Evolutionary conservation across 352 stramenopile genomes (phyloP).

Genomic region (Peronospora tabacina): DNA sequence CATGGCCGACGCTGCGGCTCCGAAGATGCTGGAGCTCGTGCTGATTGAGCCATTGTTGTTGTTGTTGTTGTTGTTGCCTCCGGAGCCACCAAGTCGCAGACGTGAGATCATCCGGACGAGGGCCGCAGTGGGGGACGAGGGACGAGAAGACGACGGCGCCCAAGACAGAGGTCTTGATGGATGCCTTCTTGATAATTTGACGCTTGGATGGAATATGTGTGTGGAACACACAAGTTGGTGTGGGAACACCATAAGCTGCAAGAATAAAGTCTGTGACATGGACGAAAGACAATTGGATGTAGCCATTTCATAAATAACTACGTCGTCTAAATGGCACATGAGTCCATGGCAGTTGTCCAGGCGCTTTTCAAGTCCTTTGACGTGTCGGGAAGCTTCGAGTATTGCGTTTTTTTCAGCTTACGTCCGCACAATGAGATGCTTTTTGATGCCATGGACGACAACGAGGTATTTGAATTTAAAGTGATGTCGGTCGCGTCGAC

Average conservation of each 20-base stretch:
- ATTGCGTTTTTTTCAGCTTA: slow-evolving; percentile 52
- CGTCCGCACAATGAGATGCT: slow-evolving; percentile 13
- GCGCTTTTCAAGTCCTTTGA: slow-evolving; percentile 26
- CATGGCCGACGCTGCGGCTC: slow-evolving; percentile 37
- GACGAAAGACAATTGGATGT: slow-evolving; percentile 10
- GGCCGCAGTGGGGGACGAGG: not conserved
- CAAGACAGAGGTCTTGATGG: slow-evolving; percentile 1
- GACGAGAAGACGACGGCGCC: not conserved
- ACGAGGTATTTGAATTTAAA: slow-evolving; percentile 15
- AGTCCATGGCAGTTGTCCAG: slow-evolving; percentile 18
- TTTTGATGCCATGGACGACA: slow-evolving; percentile 13
- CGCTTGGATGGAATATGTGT: not conserved
- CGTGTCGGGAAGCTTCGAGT: slow-evolving; percentile 41
- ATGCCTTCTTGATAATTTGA: slow-evolving; percentile 3
- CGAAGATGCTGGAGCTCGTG: slow-evolving; percentile 64
- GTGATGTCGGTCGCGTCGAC: slow-evolving; percentile 15
- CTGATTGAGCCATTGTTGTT: slow-evolving; percentile 25
- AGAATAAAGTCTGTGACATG: slow-evolving; percentile 12
- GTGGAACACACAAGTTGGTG: too few species aligned
- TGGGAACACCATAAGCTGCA: not conserved
- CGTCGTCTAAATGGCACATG: not conserved
- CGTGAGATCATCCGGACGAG: slow-evolving; percentile 51
- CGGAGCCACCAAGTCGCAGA: slow-evolving; percentile 46
- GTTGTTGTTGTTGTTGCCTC: slow-evolving; percentile 28
- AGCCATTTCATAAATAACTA: slow-evolving; percentile 14